Conservation (phyloP, 106 monocot genomes). For the Apostasia shenzhenica region DNA sequence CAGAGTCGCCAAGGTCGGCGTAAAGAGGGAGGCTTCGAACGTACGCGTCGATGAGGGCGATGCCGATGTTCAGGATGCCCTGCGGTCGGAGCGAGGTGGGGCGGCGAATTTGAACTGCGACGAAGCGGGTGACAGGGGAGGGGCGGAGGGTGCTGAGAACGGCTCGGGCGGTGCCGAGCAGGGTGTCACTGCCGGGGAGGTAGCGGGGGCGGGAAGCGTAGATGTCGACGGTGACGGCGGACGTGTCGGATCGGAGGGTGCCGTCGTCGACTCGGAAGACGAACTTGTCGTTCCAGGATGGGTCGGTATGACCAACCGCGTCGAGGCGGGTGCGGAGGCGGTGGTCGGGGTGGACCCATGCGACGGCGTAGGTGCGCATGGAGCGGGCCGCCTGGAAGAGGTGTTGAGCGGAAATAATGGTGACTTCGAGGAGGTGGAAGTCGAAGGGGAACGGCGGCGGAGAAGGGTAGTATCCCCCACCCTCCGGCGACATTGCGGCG, state of each 20-base stretch:
- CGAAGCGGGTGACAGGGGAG: conserved; percentile 12
- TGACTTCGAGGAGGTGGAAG: conserved; percentile 38
- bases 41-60: conserved; percentile 11
- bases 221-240: conserved; percentile 34
- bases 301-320: conserved; percentile 17
- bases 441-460: conserved; percentile 1
- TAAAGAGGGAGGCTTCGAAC: conserved; percentile 1
- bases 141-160: conserved; percentile 24
- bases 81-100: conserved; percentile 44
- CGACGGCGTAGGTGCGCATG: conserved; percentile 31
- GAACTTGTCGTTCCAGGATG: conserved; percentile 44
- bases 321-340: conserved; percentile 25
- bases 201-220: conserved; percentile 14
- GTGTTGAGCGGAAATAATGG: conserved; percentile 42
- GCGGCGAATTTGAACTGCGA: conserved; percentile 43
- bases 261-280: conserved; percentile 36
- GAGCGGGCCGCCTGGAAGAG: conserved; percentile 8
- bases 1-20: neutral
- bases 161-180: conserved; percentile 38
- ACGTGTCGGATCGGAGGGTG: conserved; percentile 33
- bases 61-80: conserved; percentile 48
- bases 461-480: neutral
- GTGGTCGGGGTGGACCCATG: conserved; percentile 22
- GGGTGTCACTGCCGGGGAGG: conserved; percentile 6
- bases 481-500: neutral